A percentile compares a stretch with the other conserved stretches of the same genome.
phyloP scores from a whole-genome alignment of 2,329 filamentous ascomycete genomes.

The Aspergillus oerlinghausenensis region DNA sequence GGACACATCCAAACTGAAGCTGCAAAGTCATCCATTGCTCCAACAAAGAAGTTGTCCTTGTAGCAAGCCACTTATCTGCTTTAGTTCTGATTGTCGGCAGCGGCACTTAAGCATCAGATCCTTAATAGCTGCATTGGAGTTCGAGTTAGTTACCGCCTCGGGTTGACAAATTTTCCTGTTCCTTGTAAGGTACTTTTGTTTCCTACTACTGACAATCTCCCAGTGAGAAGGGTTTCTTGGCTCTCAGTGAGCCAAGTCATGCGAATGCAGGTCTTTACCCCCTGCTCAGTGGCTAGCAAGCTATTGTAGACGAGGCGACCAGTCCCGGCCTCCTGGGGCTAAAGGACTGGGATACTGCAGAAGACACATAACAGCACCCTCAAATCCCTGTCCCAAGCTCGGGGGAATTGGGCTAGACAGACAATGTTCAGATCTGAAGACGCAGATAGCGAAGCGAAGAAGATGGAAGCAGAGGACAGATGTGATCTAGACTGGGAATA shows the following conservation, averaged over 20 bases:
- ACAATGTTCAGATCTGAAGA: neutral
- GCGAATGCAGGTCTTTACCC: neutral
- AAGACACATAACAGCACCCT: neutral
- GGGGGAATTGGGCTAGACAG: neutral
- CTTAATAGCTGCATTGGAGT: neutral
- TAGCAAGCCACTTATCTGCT: neutral
- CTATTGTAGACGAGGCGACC: conserved; percentile 18
- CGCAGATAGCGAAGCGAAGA: neutral
- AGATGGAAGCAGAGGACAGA: neutral
- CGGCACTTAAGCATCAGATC: neutral
- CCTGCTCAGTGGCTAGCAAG: neutral
- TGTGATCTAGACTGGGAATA: neutral
- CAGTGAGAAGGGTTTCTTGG: neutral
- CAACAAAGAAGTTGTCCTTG: neutral
- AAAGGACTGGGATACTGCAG: conserved; percentile 12
- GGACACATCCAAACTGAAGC: neutral
- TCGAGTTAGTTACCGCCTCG: neutral
- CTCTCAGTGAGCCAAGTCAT: neutral
- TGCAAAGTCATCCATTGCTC: neutral
- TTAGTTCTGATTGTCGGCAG: neutral
- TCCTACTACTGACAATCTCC: neutral
- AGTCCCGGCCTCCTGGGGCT: conserved; percentile 15
- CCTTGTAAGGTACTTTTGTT: neutral
- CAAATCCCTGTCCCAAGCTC: neutral
- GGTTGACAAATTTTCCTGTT: neutral